Base-by-base conservation (phyloP, 768 basidiomycete genomes). In the Amanita rubescens region DNA sequence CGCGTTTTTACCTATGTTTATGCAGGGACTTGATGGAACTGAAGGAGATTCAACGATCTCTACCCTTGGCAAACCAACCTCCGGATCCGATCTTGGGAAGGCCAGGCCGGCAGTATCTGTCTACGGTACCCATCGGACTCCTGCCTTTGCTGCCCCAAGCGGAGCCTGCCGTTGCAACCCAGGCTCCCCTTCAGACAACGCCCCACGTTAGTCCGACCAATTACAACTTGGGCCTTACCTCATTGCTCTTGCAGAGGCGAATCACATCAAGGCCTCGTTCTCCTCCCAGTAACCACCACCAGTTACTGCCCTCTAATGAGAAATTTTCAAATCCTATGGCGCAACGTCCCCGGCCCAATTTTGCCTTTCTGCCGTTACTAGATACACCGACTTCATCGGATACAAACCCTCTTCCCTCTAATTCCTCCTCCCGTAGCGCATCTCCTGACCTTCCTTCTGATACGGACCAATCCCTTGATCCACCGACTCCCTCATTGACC, bases 11-110 rank as follows among this genome's bases (percentile, higher is more conserved):
- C 54, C 39, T 30, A 30, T 30, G 3, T 30, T 54, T 44, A 45
- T 51, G 49, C 59, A 84, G 82, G 59, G 82, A 85, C 58, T 60
- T 84, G 17, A 76, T 86, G 19, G 85, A 87, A 63, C 75, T 86
- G 39, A 84, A 84, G 59, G 81, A 81, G 58, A 81, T 87, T 39
- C 83, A 82, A 56, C 77, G 80, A 10, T 80, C 81, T 6, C 71
- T 85, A 1, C 84, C 84, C 7, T 71, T 73, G 17, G 81, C 84
- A 2, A 69, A 74, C 50, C 84, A 80, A 66, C 74, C 70, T 0
- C 63, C 65, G 3, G 78, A 77, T 62, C 67, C 63, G 1, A 56
- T 74, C 25, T 67, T 75, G 0, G 75, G 73, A 37, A 69, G 65
- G 33, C 71, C 65, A 11, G 67, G 63, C 17, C 66, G 69, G 38